Percentiles rank a stretch among this genome's conserved stretches.
Evolutionary conservation across 2,329 filamentous ascomycete genomes (phyloP).

Genomic region (Nemania serpens): DNA sequence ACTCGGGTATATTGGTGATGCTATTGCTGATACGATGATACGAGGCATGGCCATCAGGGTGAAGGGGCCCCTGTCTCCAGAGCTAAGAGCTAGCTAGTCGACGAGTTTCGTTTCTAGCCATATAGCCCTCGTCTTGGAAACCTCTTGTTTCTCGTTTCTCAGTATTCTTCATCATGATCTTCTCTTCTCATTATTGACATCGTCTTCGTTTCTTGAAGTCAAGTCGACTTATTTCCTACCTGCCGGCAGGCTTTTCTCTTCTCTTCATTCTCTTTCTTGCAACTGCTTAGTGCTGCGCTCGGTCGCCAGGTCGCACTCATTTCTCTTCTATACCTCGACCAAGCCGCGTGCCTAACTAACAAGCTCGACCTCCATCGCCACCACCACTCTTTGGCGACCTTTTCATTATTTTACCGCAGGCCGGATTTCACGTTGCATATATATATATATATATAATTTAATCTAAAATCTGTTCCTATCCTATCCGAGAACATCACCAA

Average conservation of each 20-base stretch:
- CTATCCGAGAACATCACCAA: background rate
- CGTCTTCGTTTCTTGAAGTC: constrained; percentile 31
- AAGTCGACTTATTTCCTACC: constrained; percentile 38
- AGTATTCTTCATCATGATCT: constrained; percentile 24
- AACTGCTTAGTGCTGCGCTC: constrained; percentile 28
- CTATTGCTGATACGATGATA: constrained; percentile 5
- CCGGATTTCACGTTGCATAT: constrained; percentile 25
- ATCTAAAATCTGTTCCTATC: constrained; percentile 2
- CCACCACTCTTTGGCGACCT: constrained; percentile 29
- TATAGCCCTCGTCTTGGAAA: constrained; percentile 22
- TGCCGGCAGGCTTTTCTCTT: constrained; percentile 42
- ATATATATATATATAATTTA: constrained; percentile 3
- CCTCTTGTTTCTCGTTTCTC: constrained; percentile 28
- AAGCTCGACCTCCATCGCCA: background rate
- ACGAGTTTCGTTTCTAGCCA: constrained; percentile 21
- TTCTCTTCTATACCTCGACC: constrained; percentile 25
- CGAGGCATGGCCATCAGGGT: background rate
- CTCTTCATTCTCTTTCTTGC: constrained; percentile 22
- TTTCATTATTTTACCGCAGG: constrained; percentile 35
- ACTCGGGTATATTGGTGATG: background rate
- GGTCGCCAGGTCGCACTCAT: constrained; percentile 12
- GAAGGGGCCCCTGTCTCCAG: constrained; percentile 6
- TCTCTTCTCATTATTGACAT: constrained; percentile 28
- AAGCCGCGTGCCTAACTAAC: constrained; percentile 11
- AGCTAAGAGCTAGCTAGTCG: constrained; percentile 4